These are phyloP conservation scores for Lachancea quebecensis DNA, from an alignment of 805 yeast genomes.

Conservation along the genomic window DNA sequence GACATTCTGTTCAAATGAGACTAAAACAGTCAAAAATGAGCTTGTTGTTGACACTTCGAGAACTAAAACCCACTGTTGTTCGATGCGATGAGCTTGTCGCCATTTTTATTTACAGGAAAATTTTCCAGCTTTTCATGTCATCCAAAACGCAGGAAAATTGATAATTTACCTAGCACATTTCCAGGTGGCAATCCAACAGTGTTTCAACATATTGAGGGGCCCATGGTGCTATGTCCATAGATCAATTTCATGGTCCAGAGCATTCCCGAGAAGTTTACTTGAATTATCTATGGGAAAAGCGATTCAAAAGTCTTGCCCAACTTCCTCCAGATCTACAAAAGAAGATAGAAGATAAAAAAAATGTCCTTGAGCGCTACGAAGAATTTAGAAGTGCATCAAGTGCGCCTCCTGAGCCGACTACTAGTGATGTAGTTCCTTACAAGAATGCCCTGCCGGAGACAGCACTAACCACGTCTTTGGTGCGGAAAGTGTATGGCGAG, in stretches of 20 bases:
- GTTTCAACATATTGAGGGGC: background rate
- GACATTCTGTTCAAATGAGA: background rate
- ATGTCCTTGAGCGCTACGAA: conserved; percentile 14
- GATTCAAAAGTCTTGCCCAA: conserved; percentile 16
- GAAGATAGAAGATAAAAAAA: conserved; percentile 19
- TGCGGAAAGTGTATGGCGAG: conserved; percentile 8
- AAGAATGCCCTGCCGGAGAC: conserved; percentile 2
- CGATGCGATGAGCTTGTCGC: background rate
- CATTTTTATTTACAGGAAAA: background rate
- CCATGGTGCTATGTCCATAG: conserved; percentile 5
- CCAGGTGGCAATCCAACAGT: background rate
- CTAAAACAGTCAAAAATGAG: too few species aligned
- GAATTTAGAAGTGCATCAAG: conserved; percentile 1
- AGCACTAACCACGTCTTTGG: conserved; percentile 2
- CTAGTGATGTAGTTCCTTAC: conserved; percentile 2
- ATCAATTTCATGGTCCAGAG: conserved; percentile 1
- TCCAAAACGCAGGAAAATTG: background rate
- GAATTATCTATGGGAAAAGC: conserved; percentile 25
- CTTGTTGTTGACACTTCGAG: too few species aligned
- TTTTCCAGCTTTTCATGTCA: background rate
- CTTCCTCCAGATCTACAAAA: conserved; percentile 29
- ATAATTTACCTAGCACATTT: background rate
- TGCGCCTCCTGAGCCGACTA: background rate
- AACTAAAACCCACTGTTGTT: too few species aligned
- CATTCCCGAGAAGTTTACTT: conserved; percentile 26